A percentile compares a stretch with the other conserved stretches of the same genome.
Conservation (phyloP, 176 grass and related monocot species). For the Bothriochloa decipiens region DNA sequence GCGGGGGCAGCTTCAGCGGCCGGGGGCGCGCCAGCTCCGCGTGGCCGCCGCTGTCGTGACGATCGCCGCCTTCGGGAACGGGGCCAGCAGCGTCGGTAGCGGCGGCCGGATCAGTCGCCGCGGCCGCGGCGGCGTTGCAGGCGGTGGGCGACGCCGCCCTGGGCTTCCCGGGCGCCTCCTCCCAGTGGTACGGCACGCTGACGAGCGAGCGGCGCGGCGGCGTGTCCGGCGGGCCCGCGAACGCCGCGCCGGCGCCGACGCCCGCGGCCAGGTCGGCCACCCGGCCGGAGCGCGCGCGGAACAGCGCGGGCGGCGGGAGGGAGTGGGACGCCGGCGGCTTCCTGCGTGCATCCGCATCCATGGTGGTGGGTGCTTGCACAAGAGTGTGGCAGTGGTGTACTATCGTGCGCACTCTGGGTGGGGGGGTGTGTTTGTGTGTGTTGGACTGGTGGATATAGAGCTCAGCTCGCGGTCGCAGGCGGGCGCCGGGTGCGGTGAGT, state of each 20-base stretch:
- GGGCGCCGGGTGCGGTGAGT: background rate
- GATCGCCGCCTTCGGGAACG: background rate
- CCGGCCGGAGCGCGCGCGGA: slow-evolving; percentile 9
- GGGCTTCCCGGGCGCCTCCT: slow-evolving; percentile 75
- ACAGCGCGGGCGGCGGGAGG: slow-evolving; percentile 16
- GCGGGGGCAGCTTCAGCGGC: slow-evolving; percentile 66
- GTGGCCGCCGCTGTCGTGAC: background rate
- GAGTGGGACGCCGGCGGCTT: slow-evolving; percentile 12
- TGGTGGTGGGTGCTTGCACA: background rate
- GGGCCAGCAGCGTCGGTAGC: too few relatives aligned
- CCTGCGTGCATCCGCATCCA: background rate
- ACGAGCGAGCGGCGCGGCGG: slow-evolving; percentile 42
- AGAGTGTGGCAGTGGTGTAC: background rate
- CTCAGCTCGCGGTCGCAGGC: background rate
- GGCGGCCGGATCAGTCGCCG: background rate
- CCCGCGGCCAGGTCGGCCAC: background rate
- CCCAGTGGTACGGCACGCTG: slow-evolving; percentile 75
- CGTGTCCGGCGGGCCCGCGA: slow-evolving; percentile 28
- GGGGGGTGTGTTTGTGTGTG: too few relatives aligned
- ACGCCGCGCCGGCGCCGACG: slow-evolving; percentile 17
- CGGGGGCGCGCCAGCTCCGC: background rate
- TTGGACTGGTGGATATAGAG: background rate
- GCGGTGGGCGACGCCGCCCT: background rate
- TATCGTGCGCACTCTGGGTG: background rate
- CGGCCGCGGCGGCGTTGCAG: too few relatives aligned